A percentile compares a stretch with the other conserved stretches of the same genome.
phyloP scores from a whole-genome alignment of 108 stramenopile species.

The Nitzschia inconspicua region DNA sequence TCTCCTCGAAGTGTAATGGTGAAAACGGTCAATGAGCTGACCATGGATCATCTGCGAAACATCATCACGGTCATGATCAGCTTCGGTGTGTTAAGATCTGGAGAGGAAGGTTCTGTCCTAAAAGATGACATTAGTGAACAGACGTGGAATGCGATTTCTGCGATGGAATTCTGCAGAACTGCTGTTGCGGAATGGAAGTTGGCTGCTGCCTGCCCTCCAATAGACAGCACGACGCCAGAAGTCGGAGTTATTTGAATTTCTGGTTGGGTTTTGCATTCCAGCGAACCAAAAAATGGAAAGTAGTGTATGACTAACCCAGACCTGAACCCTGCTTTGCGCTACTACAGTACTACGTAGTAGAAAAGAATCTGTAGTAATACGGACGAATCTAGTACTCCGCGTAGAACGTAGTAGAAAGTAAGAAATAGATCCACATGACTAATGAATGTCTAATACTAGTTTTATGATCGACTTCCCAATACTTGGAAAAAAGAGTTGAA shows the following conservation, averaged over 20 bases:
- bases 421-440: too few species aligned
- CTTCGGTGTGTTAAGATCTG: slow-evolving; percentile 40
- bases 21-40: slow-evolving; percentile 53
- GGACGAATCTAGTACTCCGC: too few species aligned
- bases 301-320: too few species aligned
- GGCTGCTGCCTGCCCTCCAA: slow-evolving; percentile 23
- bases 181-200: slow-evolving; percentile 64
- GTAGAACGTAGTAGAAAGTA: too few species aligned
- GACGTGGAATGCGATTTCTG: slow-evolving; percentile 63
- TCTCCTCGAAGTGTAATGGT: slow-evolving; percentile 12
- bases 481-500: slow-evolving; percentile 86
- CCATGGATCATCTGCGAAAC: slow-evolving; percentile 78
- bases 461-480: slow-evolving; percentile 47
- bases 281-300: too few species aligned
- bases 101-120: neutral
- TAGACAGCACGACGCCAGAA: too few species aligned
- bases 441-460: too few species aligned
- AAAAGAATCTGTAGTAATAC: too few species aligned
- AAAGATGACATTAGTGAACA: slow-evolving; percentile 33
- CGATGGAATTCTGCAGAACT: slow-evolving; percentile 49
- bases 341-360: too few species aligned
- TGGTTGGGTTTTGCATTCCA: too few species aligned
- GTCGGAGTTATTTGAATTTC: too few species aligned
- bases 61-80: slow-evolving; percentile 65
- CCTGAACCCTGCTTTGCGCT: too few species aligned